phyloP scores from a whole-genome alignment of 176 grass and related monocot species.

The bread wheat (Triticum aestivum) region DNA sequence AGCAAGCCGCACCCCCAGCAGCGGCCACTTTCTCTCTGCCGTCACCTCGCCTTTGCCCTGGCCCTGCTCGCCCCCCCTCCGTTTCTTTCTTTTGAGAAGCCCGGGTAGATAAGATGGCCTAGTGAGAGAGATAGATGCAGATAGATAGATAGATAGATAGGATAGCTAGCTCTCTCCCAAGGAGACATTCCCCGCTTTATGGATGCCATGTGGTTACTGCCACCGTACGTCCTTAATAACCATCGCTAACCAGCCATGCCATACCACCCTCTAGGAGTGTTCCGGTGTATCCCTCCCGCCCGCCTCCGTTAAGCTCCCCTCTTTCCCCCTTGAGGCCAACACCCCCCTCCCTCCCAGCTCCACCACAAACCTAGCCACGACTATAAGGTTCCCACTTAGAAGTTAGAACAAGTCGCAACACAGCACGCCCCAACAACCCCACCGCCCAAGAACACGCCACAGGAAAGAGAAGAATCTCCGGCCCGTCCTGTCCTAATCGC shows the following conservation, averaged over 20 bases:
- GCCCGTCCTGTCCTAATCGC: slow-evolving; percentile 2
- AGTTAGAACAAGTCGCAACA: neutral
- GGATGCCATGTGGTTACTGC: slow-evolving; percentile 23
- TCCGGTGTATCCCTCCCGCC: neutral
- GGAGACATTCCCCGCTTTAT: slow-evolving; percentile 51
- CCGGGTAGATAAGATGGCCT: slow-evolving; percentile 23
- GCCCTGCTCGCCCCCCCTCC: neutral
- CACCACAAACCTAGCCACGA: slow-evolving; percentile 30
- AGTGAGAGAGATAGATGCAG: neutral
- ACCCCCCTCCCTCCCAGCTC: neutral
- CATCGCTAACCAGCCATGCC: neutral
- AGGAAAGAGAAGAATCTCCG: neutral
- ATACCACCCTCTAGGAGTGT: neutral
- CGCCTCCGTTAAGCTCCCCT: slow-evolving; percentile 1
- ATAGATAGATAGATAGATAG: neutral
- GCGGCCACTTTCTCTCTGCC: slow-evolving; percentile 2
- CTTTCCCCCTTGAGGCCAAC: slow-evolving; percentile 39
- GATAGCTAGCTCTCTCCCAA: slow-evolving; percentile 26
- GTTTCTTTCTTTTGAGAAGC: slow-evolving; percentile 21
- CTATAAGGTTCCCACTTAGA: slow-evolving; percentile 15
- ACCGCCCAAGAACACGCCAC: neutral
- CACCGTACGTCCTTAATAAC: neutral
- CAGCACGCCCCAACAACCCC: slow-evolving; percentile 19
- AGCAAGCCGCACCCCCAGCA: neutral
- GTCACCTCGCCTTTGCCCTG: neutral